Conservation (phyloP, 2,329 filamentous ascomycete genomes). For the Neofusicoccum kwambonambiense region DNA sequence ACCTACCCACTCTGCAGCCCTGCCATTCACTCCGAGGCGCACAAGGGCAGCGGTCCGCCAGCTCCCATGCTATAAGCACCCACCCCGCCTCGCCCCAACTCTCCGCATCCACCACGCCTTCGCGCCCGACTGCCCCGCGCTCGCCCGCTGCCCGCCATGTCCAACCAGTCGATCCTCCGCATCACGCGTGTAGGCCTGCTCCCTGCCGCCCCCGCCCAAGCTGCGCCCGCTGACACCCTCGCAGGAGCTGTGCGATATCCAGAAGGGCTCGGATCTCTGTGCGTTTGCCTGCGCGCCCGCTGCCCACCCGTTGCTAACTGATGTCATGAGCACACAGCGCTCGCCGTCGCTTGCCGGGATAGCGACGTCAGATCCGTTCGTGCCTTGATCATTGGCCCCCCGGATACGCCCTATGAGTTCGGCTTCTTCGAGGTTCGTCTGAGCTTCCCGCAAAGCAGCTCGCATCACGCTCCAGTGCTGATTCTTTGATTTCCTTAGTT, state of each 20-base stretch:
- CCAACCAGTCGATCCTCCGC: constrained; percentile 83
- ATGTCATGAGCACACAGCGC: constrained; percentile 52
- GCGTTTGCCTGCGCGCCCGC: constrained; percentile 36
- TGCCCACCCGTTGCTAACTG: constrained; percentile 21
- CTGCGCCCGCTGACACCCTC: constrained; percentile 20
- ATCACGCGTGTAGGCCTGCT: constrained; percentile 69
- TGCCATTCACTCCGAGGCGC: background rate
- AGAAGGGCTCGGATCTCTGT: constrained; percentile 82
- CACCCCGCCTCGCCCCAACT: background rate
- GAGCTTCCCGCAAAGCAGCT: background rate
- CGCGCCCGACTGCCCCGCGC: background rate
- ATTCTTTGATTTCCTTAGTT: constrained; percentile 54
- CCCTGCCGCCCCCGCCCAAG: constrained; percentile 4
- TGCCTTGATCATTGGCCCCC: constrained; percentile 86
- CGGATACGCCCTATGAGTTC: constrained; percentile 94
- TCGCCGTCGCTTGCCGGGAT: constrained; percentile 85
- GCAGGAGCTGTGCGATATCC: constrained; percentile 82
- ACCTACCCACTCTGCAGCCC: constrained; percentile 1
- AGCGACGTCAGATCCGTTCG: constrained; percentile 84
- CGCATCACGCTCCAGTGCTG: background rate
- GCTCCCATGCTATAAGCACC: background rate
- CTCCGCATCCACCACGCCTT: background rate
- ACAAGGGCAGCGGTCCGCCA: background rate
- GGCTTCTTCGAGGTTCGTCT: constrained; percentile 84
- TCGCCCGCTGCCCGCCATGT: constrained; percentile 49